Evolutionary conservation across 108 stramenopile species (phyloP).

Genomic region (Aureococcus anophagefferens): DNA sequence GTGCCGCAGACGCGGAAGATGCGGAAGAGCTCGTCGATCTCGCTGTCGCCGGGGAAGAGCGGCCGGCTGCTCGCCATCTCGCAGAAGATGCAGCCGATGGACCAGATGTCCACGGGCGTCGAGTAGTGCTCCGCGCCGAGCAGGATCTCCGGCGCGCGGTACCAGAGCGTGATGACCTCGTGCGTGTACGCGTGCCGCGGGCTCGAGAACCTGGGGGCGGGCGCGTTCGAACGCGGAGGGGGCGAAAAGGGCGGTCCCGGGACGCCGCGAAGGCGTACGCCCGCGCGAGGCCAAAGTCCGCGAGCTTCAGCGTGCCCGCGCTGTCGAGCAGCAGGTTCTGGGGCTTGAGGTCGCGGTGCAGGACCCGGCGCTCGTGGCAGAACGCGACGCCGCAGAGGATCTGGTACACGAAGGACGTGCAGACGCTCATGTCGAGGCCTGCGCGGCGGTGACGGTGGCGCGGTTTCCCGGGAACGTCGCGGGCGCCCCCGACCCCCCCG

Average conservation of each 20-base stretch:
- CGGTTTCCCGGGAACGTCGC: not conserved
- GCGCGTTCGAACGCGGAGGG: constrained; percentile 36
- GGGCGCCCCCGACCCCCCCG: not conserved
- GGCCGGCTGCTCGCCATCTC: constrained; percentile 94
- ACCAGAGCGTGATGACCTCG: constrained; percentile 97
- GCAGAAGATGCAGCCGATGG: constrained; percentile 88
- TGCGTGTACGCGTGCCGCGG: constrained; percentile 62
- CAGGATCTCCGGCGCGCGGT: constrained; percentile 92
- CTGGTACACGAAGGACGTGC: constrained; percentile 64
- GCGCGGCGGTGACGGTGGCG: not conserved
- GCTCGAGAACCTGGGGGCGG: too few species aligned
- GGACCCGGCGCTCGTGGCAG: constrained; percentile 88
- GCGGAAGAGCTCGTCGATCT: constrained; percentile 94
- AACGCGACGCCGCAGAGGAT: constrained; percentile 74
- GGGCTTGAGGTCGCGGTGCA: constrained; percentile 92
- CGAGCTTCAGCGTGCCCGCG: constrained; percentile 86
- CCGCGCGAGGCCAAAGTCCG: constrained; percentile 94
- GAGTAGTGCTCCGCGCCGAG: constrained; percentile 81
- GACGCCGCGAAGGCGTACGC: constrained; percentile 81
- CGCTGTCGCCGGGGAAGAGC: constrained; percentile 91
- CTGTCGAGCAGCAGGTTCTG: constrained; percentile 91
- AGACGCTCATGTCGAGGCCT: not conserved
- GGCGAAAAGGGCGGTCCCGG: constrained; percentile 42
- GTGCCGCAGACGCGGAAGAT: constrained; percentile 94
- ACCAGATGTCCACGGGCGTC: constrained; percentile 88